Evolutionary conservation across 1,284 basidiomycete genomes (phyloP).

Genomic region (Mycosarcoma mackinlayi): DNA sequence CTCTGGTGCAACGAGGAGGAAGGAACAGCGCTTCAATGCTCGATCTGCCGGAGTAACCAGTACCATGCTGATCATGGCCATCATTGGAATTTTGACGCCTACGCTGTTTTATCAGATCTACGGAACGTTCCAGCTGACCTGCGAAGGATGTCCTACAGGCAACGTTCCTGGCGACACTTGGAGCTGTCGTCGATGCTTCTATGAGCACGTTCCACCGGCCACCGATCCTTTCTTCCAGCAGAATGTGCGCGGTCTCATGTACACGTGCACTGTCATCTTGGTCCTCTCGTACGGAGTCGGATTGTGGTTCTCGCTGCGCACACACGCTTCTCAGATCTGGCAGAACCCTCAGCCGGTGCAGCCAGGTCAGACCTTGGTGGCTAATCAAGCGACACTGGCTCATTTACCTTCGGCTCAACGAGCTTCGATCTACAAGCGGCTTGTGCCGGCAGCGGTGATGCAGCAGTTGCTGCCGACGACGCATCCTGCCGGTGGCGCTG

Average conservation of each 20-base stretch:
- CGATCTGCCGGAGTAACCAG: constrained; percentile 98
- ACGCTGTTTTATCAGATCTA: constrained; percentile 99
- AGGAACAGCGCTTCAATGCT: constrained; percentile 98
- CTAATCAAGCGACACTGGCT: constrained; percentile 42
- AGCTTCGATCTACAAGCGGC: constrained; percentile 79
- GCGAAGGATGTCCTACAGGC: constrained; percentile 82
- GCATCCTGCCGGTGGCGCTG: constrained; percentile 18
- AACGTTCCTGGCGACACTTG: constrained; percentile 70
- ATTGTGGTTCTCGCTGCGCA: constrained; percentile 97
- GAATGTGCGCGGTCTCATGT: constrained; percentile 92
- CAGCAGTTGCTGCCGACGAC: constrained; percentile 61
- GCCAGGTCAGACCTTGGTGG: constrained; percentile 48
- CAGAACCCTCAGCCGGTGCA: constrained; percentile 76
- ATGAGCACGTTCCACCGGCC: constrained; percentile 91
- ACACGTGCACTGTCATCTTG: constrained; percentile 88
- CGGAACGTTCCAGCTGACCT: constrained; percentile 95
- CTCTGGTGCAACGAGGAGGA: constrained; percentile 87
- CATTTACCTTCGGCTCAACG: constrained; percentile 71
- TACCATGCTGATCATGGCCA: constrained; percentile 99
- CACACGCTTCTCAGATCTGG: constrained; percentile 99
- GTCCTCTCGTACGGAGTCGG: constrained; percentile 95
- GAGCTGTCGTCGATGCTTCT: constrained; percentile 92
- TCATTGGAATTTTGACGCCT: constrained; percentile 94
- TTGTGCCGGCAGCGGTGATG: constrained; percentile 68
- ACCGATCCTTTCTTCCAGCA: constrained; percentile 96